These are phyloP conservation scores for Cordyceps fumosorosea DNA, from an alignment of 2,329 filamentous ascomycete species.

Conservation along the genomic window DNA sequence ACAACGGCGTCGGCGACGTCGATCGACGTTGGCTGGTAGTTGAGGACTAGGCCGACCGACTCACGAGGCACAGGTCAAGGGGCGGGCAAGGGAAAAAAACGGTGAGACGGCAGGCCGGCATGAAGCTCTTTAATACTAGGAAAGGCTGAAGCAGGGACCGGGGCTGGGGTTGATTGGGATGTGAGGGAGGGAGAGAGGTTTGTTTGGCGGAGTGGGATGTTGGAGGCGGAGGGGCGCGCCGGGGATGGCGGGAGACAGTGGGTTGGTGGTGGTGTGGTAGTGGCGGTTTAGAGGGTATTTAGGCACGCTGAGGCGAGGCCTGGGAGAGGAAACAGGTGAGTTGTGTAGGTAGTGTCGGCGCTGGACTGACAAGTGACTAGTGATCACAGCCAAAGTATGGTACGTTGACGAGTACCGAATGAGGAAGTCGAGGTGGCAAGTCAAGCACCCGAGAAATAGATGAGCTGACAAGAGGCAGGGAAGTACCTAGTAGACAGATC, in stretches of 20 bases:
- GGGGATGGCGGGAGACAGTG: background rate
- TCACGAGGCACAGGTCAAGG: background rate
- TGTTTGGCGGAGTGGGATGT: background rate
- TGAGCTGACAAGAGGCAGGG: too few relatives aligned
- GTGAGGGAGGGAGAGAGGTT: background rate
- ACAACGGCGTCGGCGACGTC: background rate
- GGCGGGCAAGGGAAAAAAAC: background rate
- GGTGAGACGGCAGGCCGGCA: background rate
- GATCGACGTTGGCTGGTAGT: background rate
- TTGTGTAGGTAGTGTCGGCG: too few relatives aligned
- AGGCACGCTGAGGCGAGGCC: too few relatives aligned
- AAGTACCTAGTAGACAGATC: too few relatives aligned
- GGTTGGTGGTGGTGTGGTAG: background rate
- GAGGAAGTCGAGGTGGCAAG: too few relatives aligned
- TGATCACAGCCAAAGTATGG: too few relatives aligned
- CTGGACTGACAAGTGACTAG: background rate
- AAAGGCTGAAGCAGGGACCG: background rate
- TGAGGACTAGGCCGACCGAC: background rate
- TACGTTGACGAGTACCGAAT: too few relatives aligned
- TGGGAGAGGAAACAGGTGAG: too few relatives aligned
- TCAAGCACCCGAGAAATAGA: too few relatives aligned
- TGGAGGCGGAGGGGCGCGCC: background rate
- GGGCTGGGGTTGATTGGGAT: background rate
- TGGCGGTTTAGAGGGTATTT: background rate
- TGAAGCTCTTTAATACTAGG: constrained; percentile 2